A percentile compares a stretch with the other conserved stretches of the same genome.
phyloP scores from a whole-genome alignment of 2,329 filamentous ascomycete genomes.

The Drechslerella dactyloides region DNA sequence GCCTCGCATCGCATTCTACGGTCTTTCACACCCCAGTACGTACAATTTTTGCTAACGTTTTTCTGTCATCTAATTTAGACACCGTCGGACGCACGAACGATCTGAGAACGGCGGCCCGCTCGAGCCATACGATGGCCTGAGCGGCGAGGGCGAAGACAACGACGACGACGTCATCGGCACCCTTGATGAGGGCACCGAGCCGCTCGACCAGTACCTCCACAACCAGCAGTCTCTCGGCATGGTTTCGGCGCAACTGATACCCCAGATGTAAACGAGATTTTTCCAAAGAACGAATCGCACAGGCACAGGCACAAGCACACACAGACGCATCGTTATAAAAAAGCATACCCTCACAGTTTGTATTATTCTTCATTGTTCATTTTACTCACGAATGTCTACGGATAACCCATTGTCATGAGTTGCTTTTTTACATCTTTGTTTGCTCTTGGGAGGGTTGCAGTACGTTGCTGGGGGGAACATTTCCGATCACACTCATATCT shows the following conservation, averaged over 20 bases:
- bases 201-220: slow-evolving; percentile 46
- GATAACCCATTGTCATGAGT: slow-evolving; percentile 41
- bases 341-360: slow-evolving; percentile 35
- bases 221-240: slow-evolving; percentile 42
- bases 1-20: background rate
- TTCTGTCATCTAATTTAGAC: slow-evolving; percentile 59
- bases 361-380: slow-evolving; percentile 39
- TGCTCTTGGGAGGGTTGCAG: slow-evolving; percentile 16
- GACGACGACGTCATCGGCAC: slow-evolving; percentile 84
- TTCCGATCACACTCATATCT: slow-evolving; percentile 16
- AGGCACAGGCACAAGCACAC: slow-evolving; percentile 8
- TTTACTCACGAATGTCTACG: slow-evolving; percentile 44
- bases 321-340: slow-evolving; percentile 24
- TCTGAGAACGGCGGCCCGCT: slow-evolving; percentile 65
- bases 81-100: slow-evolving; percentile 81
- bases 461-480: slow-evolving; percentile 5
- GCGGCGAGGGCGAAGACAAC: slow-evolving; percentile 86
- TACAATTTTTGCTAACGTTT: slow-evolving; percentile 56
- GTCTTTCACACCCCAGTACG: background rate
- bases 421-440: slow-evolving; percentile 23
- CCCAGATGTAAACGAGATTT: slow-evolving; percentile 41
- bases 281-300: slow-evolving; percentile 4
- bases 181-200: slow-evolving; percentile 73
- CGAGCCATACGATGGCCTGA: slow-evolving; percentile 63
- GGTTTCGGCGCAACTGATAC: slow-evolving; percentile 50